Conservation (phyloP, 306 rosid species). For the Vicia sativa region DNA sequence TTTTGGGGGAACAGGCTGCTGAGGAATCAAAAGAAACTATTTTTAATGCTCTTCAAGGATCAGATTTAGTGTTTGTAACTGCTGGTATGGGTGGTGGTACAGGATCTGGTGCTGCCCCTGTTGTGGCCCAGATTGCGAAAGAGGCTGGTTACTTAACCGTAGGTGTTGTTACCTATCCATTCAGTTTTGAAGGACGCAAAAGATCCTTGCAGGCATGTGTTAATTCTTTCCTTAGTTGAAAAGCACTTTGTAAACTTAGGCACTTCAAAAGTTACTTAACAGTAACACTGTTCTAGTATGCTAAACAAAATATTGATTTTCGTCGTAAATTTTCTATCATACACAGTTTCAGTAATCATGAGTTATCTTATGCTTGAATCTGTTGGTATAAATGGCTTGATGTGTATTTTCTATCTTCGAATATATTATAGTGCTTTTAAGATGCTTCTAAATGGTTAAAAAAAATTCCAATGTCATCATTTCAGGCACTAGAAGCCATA, state of each 20-base stretch:
- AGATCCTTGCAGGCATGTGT: neutral
- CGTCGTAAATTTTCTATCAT: neutral
- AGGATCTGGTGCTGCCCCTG: too few species aligned
- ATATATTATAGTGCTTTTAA: neutral
- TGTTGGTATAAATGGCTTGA: neutral
- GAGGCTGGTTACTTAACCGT: too few species aligned
- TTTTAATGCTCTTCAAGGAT: too few species aligned
- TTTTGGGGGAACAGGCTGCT: too few species aligned
- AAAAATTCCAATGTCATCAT: neutral
- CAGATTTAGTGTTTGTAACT: too few species aligned
- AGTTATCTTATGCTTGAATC: neutral
- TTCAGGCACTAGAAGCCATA: constrained; percentile 94
- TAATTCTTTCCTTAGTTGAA: constrained; percentile 39
- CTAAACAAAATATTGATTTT: too few species aligned
- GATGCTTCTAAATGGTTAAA: constrained; percentile 11
- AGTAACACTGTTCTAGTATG: too few species aligned
- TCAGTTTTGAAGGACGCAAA: too few species aligned
- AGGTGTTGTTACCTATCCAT: too few species aligned
- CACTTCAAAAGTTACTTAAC: neutral
- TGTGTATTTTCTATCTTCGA: neutral
- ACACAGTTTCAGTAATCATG: neutral
- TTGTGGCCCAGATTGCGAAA: too few species aligned
- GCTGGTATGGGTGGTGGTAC: too few species aligned
- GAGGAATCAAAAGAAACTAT: too few species aligned
- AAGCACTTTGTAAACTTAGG: constrained; percentile 1